These are phyloP conservation scores for Myxozyma kluyveri DNA, from an alignment of 805 yeast species.

Conservation along the genomic window DNA sequence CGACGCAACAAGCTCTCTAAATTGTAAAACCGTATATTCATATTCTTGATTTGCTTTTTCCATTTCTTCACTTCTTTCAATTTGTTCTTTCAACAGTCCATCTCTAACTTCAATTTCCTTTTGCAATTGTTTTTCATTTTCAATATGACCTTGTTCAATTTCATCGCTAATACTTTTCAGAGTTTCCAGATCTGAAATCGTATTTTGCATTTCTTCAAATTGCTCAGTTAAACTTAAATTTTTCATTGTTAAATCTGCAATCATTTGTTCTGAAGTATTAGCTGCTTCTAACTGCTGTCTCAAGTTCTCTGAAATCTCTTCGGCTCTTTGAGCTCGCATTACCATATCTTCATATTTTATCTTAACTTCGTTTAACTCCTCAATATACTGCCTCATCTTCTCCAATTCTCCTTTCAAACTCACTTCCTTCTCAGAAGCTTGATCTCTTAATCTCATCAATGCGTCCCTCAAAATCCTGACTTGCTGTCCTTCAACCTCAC, in stretches of 20 bases:
- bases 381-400: conserved; percentile 24
- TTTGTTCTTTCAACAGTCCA: conserved; percentile 22
- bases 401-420: conserved; percentile 26
- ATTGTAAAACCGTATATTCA: conserved; percentile 27
- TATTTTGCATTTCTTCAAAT: conserved; percentile 41
- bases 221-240: conserved; percentile 41
- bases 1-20: conserved; percentile 34
- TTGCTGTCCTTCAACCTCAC: conserved; percentile 26
- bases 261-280: conserved; percentile 39
- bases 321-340: conserved; percentile 11
- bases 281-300: conserved; percentile 38
- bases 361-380: conserved; percentile 5
- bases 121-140: conserved; percentile 45
- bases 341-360: conserved; percentile 10
- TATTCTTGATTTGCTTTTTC: conserved; percentile 24
- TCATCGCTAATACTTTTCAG: conserved; percentile 53
- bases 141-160: conserved; percentile 47
- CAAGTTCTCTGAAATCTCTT: conserved; percentile 26
- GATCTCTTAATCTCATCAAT: conserved; percentile 40
- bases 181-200: conserved; percentile 53
- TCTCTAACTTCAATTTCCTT: conserved; percentile 39
- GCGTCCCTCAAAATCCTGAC: conserved; percentile 48
- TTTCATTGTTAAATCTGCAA: conserved; percentile 41
- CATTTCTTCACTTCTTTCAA: conserved; percentile 10
- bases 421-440: conserved; percentile 29